Conservation (phyloP, 2,329 filamentous ascomycete genomes). For the Colletotrichum sp. region DNA sequence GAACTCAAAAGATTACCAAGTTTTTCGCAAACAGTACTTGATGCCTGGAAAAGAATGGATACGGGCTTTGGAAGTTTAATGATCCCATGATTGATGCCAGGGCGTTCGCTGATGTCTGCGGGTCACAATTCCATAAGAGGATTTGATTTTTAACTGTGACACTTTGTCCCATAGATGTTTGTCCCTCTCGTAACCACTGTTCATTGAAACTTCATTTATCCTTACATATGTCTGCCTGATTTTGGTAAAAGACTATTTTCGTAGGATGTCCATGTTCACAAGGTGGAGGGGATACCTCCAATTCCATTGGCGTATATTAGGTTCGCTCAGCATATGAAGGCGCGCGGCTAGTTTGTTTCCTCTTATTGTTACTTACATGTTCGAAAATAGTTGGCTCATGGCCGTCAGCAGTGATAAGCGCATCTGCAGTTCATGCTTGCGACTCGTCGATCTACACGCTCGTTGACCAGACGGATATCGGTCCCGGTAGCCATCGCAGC, state of each 20-base stretch:
- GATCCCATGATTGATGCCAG: neutral
- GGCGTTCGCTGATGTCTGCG: neutral
- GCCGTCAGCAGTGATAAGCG: neutral
- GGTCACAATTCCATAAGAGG: neutral
- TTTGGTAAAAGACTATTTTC: neutral
- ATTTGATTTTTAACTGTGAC: neutral
- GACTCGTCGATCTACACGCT: neutral
- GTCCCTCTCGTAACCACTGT: neutral
- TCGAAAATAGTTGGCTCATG: neutral
- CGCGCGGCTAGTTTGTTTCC: neutral
- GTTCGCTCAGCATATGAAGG: neutral
- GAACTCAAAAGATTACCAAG: constrained; percentile 51
- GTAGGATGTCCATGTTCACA: neutral
- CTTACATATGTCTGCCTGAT: neutral
- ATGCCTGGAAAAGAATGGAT: neutral
- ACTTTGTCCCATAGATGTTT: neutral
- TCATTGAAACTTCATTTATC: neutral
- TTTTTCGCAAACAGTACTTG: constrained; percentile 50
- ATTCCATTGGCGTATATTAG: neutral
- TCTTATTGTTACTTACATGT: neutral
- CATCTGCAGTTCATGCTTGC: neutral
- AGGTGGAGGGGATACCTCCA: neutral
- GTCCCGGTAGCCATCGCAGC: neutral
- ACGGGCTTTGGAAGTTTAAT: neutral
- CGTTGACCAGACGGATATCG: neutral